Evolutionary conservation across 305 asterid genomes (phyloP), one percentile per base, ranked within the genome.

Genomic region (Withania somnifera): DNA sequence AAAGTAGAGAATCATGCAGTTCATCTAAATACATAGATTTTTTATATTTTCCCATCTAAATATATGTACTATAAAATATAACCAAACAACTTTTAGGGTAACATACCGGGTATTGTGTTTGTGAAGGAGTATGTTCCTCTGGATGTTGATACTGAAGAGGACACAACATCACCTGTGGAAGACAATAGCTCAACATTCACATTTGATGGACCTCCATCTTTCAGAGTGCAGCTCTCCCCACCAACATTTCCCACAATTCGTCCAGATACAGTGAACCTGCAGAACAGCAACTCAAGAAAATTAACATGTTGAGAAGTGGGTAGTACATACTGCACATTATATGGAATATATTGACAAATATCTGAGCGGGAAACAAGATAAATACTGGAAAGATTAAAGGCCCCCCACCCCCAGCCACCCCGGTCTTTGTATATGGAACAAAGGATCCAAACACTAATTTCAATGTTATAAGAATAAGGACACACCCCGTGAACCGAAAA

Each of bases 401-500:
- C 9, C 40, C 78, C 78, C 38, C 80, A 47, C 61, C 15, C 15
- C 56, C 36, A 9, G 22, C 45, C 22, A 42, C 15, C 15, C 56
- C 36, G 13, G 22, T 71, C 22, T 45, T 8, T 26, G 20, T 24
- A 36, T 30, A 24, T 14, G 34, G 42, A 61, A 30, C 77, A 82
- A 56, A 69, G 38, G 26, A 17, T 50, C 36, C 45, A 19, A 30
- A 63, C 76, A 61, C 84, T 26, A 28, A 24, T 24, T 81, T 64
- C 50, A 52, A 81, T 51, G 57, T 71, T 75, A 24, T 14, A 86
- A 77, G 40, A 51, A 73, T 30, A 47, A 68, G 61, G 68, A 86
- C 91, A 53, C 60, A 94, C 99, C 99, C 99, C 32, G 98, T 95
- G 87, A 92, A 95, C 81, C 82, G 93, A 86, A 95, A 95, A 87